Conservation (phyloP, 768 basidiomycete species). For the Tylopilus felleus region DNA sequence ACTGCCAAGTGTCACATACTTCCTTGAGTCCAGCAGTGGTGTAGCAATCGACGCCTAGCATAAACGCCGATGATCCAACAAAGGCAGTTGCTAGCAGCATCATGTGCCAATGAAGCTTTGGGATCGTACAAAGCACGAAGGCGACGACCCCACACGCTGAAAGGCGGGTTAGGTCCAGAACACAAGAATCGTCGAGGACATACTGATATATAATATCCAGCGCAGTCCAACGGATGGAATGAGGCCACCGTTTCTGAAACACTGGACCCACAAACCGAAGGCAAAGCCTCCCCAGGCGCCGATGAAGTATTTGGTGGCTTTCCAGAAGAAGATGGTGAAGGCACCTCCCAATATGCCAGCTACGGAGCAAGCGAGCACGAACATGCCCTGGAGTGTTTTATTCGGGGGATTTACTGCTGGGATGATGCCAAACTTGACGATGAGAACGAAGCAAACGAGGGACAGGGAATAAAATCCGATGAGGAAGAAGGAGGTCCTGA, state of each 20-base stretch:
- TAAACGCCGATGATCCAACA: conserved; percentile 88
- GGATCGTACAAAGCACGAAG: conserved; percentile 81
- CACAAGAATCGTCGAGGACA: conserved; percentile 18
- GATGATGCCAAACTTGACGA: conserved; percentile 83
- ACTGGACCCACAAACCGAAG: conserved; percentile 83
- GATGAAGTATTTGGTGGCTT: conserved; percentile 78
- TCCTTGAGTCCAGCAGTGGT: conserved; percentile 91
- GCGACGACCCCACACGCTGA: conserved; percentile 69
- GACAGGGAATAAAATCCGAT: conserved; percentile 88
- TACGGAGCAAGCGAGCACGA: conserved; percentile 76
- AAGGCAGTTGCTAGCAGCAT: conserved; percentile 83
- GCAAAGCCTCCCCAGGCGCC: conserved; percentile 69
- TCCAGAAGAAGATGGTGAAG: conserved; percentile 90
- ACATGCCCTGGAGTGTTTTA: conserved; percentile 80
- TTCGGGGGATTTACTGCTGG: conserved; percentile 80
- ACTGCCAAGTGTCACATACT: conserved; percentile 40
- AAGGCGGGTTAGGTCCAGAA: conserved; percentile 13
- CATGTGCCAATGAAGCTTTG: conserved; percentile 83
- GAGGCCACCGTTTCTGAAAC: conserved; percentile 77
- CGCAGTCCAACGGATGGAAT: conserved; percentile 73
- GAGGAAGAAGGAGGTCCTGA: conserved; percentile 90
- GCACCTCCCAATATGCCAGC: conserved; percentile 84
- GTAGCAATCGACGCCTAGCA: conserved; percentile 92
- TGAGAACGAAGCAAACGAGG: conserved; percentile 82
- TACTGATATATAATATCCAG: conserved; percentile 90